A percentile compares a stretch with the other conserved stretches of the same genome.
phyloP scores from a whole-genome alignment of 106 monocot genomes.

The Allium cepa region DNA sequence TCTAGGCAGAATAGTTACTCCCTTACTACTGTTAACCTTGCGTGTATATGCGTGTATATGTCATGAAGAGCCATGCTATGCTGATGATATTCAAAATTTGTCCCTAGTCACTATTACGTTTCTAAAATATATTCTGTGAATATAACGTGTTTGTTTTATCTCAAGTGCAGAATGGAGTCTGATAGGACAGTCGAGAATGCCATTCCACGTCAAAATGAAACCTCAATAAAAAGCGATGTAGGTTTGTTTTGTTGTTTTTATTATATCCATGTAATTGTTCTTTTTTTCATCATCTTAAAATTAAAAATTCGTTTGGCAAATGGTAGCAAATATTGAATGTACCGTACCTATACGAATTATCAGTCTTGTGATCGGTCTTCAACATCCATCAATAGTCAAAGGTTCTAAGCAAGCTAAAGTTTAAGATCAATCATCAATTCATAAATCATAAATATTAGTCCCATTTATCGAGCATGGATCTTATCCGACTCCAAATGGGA shows the following conservation, averaged over 20 bases:
- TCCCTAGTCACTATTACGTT: background rate
- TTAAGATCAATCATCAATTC: no score
- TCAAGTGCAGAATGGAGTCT: conserved; percentile 20
- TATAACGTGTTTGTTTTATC: background rate
- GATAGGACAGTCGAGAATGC: conserved; percentile 8
- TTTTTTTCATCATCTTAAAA: background rate
- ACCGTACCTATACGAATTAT: background rate
- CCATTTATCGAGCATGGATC: no score
- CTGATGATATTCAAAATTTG: background rate
- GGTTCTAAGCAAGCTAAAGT: no score
- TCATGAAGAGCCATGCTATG: no score
- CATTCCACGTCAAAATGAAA: conserved; percentile 4
- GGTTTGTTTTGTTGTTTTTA: conserved; percentile 1
- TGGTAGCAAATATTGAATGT: background rate
- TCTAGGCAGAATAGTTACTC: no score
- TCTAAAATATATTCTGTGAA: background rate
- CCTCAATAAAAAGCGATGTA: conserved; percentile 16
- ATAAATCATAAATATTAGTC: no score
- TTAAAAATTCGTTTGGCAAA: background rate
- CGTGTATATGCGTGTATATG: no score
- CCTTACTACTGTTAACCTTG: no score
- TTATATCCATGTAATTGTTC: background rate
- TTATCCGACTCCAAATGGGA: no score
- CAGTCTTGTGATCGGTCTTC: background rate
- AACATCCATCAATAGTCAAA: no score